Base-by-base conservation (phyloP, 371 early-diverging fungal species). In the Basidiobolus meristosporus region DNA sequence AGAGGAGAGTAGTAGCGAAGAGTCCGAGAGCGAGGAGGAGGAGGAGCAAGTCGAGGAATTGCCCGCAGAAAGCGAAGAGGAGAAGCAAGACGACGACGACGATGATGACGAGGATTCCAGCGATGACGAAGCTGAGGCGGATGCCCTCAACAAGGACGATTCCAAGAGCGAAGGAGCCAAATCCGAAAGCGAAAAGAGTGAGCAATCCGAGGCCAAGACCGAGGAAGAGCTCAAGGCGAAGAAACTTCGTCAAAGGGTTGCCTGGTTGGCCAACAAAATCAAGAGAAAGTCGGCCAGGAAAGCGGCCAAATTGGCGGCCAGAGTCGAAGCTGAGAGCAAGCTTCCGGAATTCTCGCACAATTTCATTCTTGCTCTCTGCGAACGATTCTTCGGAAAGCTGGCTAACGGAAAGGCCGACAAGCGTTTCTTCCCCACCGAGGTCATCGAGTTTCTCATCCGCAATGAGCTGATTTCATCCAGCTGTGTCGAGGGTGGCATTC, bases 341-440 rank as follows among this genome's bases (percentile, higher is more conserved):
- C 36, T 10, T 3, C 50, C 58, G 16, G 62, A 62, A 33, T 39
- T 70, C 16, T 71, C 74, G 5, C 57, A 64, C 43, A 57, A 56
- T 26, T 60, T 70, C 47, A 47, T 70, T 38, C 49, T 56, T 2
- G 50, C 41, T 18, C 47, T 70, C 7, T 37, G 63, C 10, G 41
- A 41, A 11, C 56, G 57, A 35, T 65, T 65, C 31, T 62, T 63
- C 23, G 38, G 34, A 7, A 34, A 28, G 4, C 29, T 48, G 19
- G 23, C 47, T 0, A 51, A 59, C 21, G 59, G 51, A 26, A 52
- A 54, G 15, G 54, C 53, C 3, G 55, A 61, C 9, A 36, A 53
- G 40, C 40, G 44, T 17, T 68, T 70, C 50, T 68, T 65, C 67
- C 64, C 66, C 0, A 45, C 51, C n/a, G 54, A 57, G 26, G 63